phyloP scores from a whole-genome alignment of 202 grass and related monocot species.

The Miscanthus sacchariflorus region DNA sequence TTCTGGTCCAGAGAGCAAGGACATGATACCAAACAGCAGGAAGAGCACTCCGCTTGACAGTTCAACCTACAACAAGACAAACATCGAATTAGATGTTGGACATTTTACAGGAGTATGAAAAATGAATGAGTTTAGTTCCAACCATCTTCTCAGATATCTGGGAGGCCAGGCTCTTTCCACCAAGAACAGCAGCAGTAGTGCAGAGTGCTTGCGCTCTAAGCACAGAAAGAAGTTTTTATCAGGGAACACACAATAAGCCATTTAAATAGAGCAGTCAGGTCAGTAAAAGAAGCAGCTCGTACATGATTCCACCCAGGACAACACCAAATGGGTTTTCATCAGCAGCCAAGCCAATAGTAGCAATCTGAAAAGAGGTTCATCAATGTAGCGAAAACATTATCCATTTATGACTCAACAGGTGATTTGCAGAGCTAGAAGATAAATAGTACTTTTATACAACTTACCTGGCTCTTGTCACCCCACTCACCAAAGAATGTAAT shows the following conservation, averaged over 20 bases:
- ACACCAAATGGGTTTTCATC: constrained; percentile 97
- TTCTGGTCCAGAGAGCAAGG: constrained; percentile 72
- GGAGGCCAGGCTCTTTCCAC: constrained; percentile 92
- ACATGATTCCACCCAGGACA: constrained; percentile 92
- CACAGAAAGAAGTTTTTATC: constrained; percentile 31
- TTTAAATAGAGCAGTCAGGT: background rate
- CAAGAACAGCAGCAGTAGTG: constrained; percentile 93
- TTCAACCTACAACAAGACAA: constrained; percentile 66
- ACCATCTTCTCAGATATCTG: constrained; percentile 99
- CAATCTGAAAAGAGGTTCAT: constrained; percentile 67
- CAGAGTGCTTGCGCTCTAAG: constrained; percentile 91
- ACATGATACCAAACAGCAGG: constrained; percentile 92
- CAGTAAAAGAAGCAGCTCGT: constrained; percentile 42
- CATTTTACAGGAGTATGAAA: background rate
- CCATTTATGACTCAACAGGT: constrained; percentile 22
- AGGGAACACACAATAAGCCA: background rate
- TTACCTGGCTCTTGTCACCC: constrained; percentile 99
- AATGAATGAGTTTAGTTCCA: constrained; percentile 14
- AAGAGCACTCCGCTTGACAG: constrained; percentile 96
- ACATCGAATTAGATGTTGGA: background rate
- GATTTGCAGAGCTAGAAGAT: constrained; percentile 35
- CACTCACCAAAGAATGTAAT: constrained; percentile 99
- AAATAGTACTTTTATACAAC: constrained; percentile 16
- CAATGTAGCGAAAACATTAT: constrained; percentile 5
- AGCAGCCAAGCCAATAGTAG: constrained; percentile 96